phyloP scores from a whole-genome alignment of 768 basidiomycete genomes.

The Suillus bovinus region DNA sequence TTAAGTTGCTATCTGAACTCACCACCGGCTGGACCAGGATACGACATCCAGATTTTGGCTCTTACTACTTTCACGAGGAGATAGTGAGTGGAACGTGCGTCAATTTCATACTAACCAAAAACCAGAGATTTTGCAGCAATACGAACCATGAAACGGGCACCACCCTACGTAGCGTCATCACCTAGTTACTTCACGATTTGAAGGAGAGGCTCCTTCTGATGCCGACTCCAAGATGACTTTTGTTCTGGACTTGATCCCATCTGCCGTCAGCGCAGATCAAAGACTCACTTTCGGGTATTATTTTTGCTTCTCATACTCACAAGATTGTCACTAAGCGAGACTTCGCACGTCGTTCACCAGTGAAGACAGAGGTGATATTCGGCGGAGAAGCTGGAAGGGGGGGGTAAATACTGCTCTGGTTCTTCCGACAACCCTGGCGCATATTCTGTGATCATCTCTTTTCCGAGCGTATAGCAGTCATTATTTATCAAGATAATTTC shows the following conservation, averaged over 20 bases:
- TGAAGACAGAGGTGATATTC: too few relatives aligned
- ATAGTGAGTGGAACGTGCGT: slow-evolving; percentile 25
- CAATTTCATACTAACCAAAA: slow-evolving; percentile 14
- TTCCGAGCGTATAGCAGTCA: too few relatives aligned
- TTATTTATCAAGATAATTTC: too few relatives aligned
- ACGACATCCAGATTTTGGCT: slow-evolving; percentile 34
- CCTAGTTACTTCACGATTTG: background rate
- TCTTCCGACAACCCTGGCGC: too few relatives aligned
- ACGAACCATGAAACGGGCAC: slow-evolving; percentile 5
- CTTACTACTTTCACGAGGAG: slow-evolving; percentile 32
- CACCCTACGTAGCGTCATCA: background rate
- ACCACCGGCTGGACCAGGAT: slow-evolving; percentile 28
- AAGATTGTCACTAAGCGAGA: too few relatives aligned
- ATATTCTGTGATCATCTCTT: too few relatives aligned
- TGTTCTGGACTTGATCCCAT: slow-evolving; percentile 18
- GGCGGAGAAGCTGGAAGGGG: too few relatives aligned
- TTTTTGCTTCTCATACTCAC: slow-evolving; percentile 28
- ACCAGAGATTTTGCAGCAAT: slow-evolving; percentile 1
- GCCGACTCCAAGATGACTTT: slow-evolving; percentile 15
- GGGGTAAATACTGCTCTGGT: too few relatives aligned
- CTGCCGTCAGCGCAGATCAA: background rate
- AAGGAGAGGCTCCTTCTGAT: slow-evolving; percentile 6
- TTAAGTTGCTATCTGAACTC: background rate
- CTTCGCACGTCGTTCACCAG: too few relatives aligned
- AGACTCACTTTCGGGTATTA: slow-evolving; percentile 18